Evolutionary conservation across 164 flowering plant species (phyloP), one percentile per base, ranked within the genome.

Genomic region (Pachysandra terminalis): DNA sequence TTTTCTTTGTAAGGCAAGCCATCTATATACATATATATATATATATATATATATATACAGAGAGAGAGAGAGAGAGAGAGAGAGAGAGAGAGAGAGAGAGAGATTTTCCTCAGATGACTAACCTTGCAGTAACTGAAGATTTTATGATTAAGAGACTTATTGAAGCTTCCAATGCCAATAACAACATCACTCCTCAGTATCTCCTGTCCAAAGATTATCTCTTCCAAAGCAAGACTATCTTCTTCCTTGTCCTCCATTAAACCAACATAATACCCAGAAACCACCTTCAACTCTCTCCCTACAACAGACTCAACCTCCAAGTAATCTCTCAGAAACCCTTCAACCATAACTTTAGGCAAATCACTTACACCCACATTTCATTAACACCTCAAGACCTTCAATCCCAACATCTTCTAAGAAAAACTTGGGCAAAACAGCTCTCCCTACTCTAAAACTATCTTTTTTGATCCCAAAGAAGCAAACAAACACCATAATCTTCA

Each of bases 301-400:
- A 81, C 59, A 35, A 81, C 85, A 37, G 21, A 9, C 21, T 84
- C 87, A 48, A 85, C 69, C 16, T 74, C 75, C 53, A 89, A 25
- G 58, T 81, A 84, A 28, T 87, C 90, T 67, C 53, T 80, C 68
- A 87, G 45, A 56, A 87, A 83, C 45, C 79, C 72, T 54, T 87
- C 95, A 58, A 86, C 81, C 95, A 89, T 87, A 2, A 89, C 78
- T 21, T 40, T 69, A 8, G 95, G 93, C 73, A 85, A 37, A 19
- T 68, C 71, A 68, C 77, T 88, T 5, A 84, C 75, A 13, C 65
- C 70, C 62, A 51, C 55, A 60, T 19, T 66, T 76, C 75, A 26
- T 77, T 69, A 88, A 65, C 53, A 71, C 62, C 63, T 83, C 81
- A 65, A 77, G 85, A 5, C 82, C 81, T 67, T 83, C 19, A 27